Percentiles rank a stretch among this genome's conserved stretches.
phyloP scores from a whole-genome alignment of 1,139 yeast species.

The Geotrichum restrictum region DNA sequence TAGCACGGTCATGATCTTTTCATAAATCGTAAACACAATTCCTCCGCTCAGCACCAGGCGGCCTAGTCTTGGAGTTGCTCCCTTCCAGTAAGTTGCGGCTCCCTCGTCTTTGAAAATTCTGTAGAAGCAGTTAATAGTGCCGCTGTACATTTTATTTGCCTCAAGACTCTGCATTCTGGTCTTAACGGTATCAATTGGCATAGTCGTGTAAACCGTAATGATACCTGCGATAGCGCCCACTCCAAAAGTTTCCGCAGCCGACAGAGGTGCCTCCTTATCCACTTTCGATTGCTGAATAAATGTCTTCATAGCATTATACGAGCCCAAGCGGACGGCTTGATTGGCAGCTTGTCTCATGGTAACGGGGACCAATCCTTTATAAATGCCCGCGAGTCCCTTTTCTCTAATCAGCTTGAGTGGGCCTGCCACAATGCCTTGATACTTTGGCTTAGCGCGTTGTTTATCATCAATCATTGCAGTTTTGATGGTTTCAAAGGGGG shows the following conservation, averaged over 20 bases:
- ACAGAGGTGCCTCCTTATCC: conserved; percentile 59
- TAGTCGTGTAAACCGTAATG: conserved; percentile 89
- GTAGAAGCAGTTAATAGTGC: conserved; percentile 77
- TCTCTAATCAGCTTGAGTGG: conserved; percentile 63
- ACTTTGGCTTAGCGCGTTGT: conserved; percentile 69
- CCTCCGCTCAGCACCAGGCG: conserved; percentile 91
- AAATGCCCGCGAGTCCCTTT: conserved; percentile 76
- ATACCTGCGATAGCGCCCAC: conserved; percentile 93
- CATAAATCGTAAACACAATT: conserved; percentile 90
- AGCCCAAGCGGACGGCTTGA: conserved; percentile 89
- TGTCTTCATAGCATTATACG: conserved; percentile 83
- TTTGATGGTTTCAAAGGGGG: conserved; percentile 95
- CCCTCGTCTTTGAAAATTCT: conserved; percentile 85
- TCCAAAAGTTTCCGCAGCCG: conserved; percentile 74
- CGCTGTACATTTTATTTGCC: conserved; percentile 62
- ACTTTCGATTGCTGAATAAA: conserved; percentile 61
- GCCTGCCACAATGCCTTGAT: conserved; percentile 63
- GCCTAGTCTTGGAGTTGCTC: conserved; percentile 95
- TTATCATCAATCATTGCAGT: conserved; percentile 94
- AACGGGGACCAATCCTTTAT: conserved; percentile 87
- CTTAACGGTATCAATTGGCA: conserved; percentile 97
- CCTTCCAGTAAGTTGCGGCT: conserved; percentile 91
- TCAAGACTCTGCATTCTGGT: conserved; percentile 96
- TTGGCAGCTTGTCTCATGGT: conserved; percentile 94
- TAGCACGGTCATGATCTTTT: conserved; percentile 69